Conservation (phyloP, 495 filamentous ascomycete genomes). For the Aeminium ludgeri region DNA sequence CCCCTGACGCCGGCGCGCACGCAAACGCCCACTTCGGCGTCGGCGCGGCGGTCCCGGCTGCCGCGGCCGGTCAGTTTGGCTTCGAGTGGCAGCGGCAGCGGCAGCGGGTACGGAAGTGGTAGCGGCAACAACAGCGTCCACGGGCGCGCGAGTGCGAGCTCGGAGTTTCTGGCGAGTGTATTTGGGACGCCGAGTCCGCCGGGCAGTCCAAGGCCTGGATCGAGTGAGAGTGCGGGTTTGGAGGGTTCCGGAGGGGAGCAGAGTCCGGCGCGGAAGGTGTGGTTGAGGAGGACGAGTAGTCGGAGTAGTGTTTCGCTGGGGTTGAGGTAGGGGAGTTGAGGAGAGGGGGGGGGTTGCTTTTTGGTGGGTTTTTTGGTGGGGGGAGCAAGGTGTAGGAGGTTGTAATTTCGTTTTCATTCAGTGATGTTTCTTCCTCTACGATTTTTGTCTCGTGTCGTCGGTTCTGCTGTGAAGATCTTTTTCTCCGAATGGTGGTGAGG, state of each 20-base stretch:
- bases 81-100: background rate
- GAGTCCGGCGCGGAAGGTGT: slow-evolving; percentile 8
- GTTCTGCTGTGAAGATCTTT: no score
- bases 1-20: background rate
- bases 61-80: no score
- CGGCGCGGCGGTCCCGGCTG: background rate
- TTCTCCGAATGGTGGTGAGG: no score
- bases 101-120: background rate
- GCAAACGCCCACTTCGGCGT: background rate
- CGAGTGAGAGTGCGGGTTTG: background rate
- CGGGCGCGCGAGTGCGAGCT: background rate
- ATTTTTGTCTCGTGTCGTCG: no score
- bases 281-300: background rate
- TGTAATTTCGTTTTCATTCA: no score
- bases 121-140: background rate
- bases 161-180: background rate
- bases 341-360: no score
- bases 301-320: slow-evolving; percentile 6
- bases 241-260: background rate
- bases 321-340: slow-evolving; percentile 1
- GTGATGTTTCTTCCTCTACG: no score
- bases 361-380: no score
- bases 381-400: no score
- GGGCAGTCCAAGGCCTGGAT: background rate
- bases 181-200: background rate